Evolutionary conservation across 2,329 filamentous ascomycete species (phyloP).

Genomic region (Immersiporthe knoxdaviesiana): DNA sequence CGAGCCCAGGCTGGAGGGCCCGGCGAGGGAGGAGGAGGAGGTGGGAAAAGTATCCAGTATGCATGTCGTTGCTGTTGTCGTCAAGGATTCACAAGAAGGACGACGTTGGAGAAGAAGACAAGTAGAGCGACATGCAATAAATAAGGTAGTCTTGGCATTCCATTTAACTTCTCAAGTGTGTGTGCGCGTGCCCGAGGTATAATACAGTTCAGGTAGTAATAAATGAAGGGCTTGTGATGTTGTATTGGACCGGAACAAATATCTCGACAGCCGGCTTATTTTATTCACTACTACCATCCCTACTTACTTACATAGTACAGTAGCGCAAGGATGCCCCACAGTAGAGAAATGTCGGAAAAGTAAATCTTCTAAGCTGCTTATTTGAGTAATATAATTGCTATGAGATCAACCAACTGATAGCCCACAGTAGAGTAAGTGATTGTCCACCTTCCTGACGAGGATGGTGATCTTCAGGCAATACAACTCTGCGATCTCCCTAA

Average conservation of each 20-base stretch:
- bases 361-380: neutral
- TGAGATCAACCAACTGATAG: no score
- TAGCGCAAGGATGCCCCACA: neutral
- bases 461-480: slow-evolving; percentile 5
- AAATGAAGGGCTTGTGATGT: neutral
- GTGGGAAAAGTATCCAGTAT: neutral
- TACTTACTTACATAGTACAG: no score
- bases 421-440: no score
- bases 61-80: slow-evolving; percentile 14
- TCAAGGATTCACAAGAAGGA: neutral
- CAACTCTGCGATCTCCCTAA: neutral
- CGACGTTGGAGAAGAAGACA: neutral
- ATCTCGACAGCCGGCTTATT: neutral
- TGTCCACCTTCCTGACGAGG: slow-evolving; percentile 10
- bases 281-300: neutral
- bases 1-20: slow-evolving; percentile 18
- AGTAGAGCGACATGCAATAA: neutral
- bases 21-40: slow-evolving; percentile 16
- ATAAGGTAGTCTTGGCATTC: neutral
- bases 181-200: no score
- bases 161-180: no score
- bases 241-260: neutral
- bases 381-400: neutral
- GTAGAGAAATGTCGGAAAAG: neutral
- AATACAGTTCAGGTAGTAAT: neutral